Conservation (phyloP, 768 basidiomycete species). For the Gloeophyllum trabeum region DNA sequence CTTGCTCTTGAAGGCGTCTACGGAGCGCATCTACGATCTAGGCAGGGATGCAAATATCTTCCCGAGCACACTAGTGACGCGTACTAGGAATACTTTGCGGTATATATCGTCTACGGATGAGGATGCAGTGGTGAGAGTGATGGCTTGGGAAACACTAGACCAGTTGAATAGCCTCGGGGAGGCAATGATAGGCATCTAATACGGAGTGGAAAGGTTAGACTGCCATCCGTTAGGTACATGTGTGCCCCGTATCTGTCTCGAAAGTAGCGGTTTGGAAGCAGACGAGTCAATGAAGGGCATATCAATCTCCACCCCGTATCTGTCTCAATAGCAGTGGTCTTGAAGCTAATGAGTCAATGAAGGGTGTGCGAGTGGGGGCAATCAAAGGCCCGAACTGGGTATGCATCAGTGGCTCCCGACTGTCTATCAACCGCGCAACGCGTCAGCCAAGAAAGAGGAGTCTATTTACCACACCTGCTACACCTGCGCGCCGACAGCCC, state of each 20-base stretch:
- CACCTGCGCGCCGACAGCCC: not conserved
- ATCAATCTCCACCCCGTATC: slow-evolving; percentile 85
- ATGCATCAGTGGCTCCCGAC: slow-evolving; percentile 3
- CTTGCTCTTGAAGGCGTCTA: slow-evolving; percentile 51
- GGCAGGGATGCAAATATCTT: slow-evolving; percentile 16
- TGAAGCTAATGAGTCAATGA: slow-evolving; percentile 71
- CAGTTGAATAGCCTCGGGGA: slow-evolving; percentile 38
- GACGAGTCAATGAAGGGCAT: slow-evolving; percentile 84
- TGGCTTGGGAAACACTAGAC: slow-evolving; percentile 63
- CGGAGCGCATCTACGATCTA: slow-evolving; percentile 36
- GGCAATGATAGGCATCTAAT: too few relatives aligned
- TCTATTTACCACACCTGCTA: too few relatives aligned
- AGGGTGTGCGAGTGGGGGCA: slow-evolving; percentile 46
- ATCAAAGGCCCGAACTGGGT: slow-evolving; percentile 42
- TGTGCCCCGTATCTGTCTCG: slow-evolving; percentile 94
- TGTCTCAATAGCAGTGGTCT: slow-evolving; percentile 72
- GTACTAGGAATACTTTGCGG: slow-evolving; percentile 47
- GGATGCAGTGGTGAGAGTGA: slow-evolving; percentile 59
- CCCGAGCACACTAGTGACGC: slow-evolving; percentile 26
- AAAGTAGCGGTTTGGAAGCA: slow-evolving; percentile 44
- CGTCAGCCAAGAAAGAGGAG: not conserved
- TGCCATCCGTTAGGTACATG: too few relatives aligned
- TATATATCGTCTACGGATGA: slow-evolving; percentile 66
- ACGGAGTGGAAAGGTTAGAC: too few relatives aligned
- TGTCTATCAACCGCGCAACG: not conserved